Evolutionary conservation across 129 eudicot genomes (phyloP).

Genomic region (Deinandra increscens): DNA sequence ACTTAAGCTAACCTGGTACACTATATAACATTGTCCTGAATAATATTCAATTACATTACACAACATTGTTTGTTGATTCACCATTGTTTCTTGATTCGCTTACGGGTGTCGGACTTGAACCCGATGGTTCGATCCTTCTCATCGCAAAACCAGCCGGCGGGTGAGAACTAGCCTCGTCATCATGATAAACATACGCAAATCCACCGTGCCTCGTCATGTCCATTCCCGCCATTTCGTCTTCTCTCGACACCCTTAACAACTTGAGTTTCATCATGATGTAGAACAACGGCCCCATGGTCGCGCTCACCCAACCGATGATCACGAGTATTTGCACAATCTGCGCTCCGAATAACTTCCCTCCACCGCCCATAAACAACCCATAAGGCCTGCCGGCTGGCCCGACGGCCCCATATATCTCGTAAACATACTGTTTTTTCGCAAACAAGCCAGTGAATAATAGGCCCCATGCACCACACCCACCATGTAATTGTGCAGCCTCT

Average conservation of each 20-base stretch:
- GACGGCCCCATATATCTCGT: conserved; percentile 37
- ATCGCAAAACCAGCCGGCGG: conserved; percentile 32
- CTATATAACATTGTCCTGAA: neutral
- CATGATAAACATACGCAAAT: conserved; percentile 58
- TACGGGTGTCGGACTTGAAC: conserved; percentile 16
- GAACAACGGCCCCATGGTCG: conserved; percentile 61
- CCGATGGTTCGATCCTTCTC: conserved; percentile 47
- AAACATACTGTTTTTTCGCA: conserved; percentile 40
- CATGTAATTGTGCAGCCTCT: conserved; percentile 71
- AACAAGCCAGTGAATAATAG: conserved; percentile 58
- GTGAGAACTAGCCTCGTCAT: conserved; percentile 47
- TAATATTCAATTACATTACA: neutral
- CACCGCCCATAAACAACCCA: conserved; percentile 70
- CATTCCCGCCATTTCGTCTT: conserved; percentile 68
- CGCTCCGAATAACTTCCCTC: conserved; percentile 57
- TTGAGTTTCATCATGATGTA: conserved; percentile 41
- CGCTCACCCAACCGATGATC: conserved; percentile 60
- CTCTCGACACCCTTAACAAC: conserved; percentile 49
- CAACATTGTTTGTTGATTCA: conserved; percentile 30
- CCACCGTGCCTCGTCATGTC: conserved; percentile 68
- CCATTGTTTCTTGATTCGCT: conserved; percentile 22
- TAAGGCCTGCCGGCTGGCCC: conserved; percentile 45
- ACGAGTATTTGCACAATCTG: conserved; percentile 53
- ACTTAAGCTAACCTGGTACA: neutral
- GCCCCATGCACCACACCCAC: conserved; percentile 77